Evolutionary conservation across 208 protist species (phyloP).

Genomic region (Strigomonas culicis): DNA sequence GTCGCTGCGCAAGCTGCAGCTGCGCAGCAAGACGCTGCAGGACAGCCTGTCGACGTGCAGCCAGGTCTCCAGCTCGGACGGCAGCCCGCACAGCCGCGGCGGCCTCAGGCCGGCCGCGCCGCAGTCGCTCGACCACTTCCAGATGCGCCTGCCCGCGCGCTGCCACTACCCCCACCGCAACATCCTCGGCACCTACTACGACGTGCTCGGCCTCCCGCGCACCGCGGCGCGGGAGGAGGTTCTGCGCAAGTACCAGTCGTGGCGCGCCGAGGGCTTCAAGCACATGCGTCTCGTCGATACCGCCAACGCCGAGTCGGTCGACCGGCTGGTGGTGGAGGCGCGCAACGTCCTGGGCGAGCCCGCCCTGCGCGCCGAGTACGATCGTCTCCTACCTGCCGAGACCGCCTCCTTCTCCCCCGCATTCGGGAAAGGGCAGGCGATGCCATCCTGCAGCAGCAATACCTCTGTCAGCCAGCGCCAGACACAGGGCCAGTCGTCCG

Average conservation of each 20-base stretch:
- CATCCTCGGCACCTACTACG: constrained; percentile 81
- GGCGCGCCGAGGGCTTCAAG: constrained; percentile 67
- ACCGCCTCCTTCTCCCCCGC: constrained; percentile 3
- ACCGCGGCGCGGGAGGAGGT: constrained; percentile 44
- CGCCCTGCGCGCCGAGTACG: constrained; percentile 59
- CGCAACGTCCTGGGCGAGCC: constrained; percentile 76
- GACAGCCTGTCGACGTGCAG: constrained; percentile 18
- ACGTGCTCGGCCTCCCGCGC: constrained; percentile 55
- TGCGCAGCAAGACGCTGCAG: no score
- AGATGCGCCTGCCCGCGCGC: constrained; percentile 61
- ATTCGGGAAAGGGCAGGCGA: not conserved
- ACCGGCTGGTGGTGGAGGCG: constrained; percentile 76
- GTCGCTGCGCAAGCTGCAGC: not conserved
- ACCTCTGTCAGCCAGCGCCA: constrained; percentile 29
- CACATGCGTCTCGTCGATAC: constrained; percentile 46
- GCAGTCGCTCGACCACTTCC: no score
- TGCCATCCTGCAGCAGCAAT: constrained; percentile 12
- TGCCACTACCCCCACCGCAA: constrained; percentile 76
- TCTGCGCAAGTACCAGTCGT: constrained; percentile 47
- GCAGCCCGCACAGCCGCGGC: not conserved
- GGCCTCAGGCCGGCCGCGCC: not conserved
- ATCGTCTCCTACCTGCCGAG: constrained; percentile 30
- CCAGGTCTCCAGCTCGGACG: not conserved
- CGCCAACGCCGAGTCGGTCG: constrained; percentile 45
- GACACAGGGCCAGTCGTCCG: constrained; percentile 31